Conservation (phyloP, 768 basidiomycete species). For the Mycena floridula region DNA sequence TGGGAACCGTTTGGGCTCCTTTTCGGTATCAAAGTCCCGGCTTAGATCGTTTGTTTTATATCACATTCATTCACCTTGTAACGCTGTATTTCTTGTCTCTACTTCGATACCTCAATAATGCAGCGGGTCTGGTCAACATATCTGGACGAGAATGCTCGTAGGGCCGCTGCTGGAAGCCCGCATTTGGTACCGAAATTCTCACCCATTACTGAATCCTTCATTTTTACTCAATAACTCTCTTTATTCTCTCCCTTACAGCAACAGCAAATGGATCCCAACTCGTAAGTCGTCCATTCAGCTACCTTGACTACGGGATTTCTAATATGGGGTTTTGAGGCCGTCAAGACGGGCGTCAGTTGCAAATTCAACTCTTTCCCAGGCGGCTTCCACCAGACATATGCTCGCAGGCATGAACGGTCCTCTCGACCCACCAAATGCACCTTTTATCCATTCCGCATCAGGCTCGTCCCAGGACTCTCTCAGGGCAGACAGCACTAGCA, state of each 20-base stretch:
- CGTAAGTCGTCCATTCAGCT: neutral
- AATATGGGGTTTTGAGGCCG: no score
- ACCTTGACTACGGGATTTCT: no score
- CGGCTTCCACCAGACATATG: neutral
- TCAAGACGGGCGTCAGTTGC: no score
- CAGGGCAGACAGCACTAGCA: neutral
- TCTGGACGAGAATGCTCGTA: no score
- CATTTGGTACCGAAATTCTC: neutral
- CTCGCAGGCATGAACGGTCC: neutral
- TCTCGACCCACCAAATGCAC: neutral
- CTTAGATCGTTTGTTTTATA: no score
- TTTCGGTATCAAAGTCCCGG: no score
- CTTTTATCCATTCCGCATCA: no score
- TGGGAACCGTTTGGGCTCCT: no score
- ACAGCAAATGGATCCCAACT: neutral
- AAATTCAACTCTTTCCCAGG: neutral
- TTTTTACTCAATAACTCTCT: neutral
- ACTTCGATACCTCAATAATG: no score
- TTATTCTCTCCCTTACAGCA: neutral
- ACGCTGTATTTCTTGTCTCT: no score
- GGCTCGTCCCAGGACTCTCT: neutral
- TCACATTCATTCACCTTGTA: no score
- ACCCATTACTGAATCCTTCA: neutral
- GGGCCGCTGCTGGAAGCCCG: neutral
- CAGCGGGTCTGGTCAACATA: neutral